These are phyloP conservation scores for Euptelea pleiosperma DNA, from an alignment of 164 flowering plant species.

Conservation along the genomic window DNA sequence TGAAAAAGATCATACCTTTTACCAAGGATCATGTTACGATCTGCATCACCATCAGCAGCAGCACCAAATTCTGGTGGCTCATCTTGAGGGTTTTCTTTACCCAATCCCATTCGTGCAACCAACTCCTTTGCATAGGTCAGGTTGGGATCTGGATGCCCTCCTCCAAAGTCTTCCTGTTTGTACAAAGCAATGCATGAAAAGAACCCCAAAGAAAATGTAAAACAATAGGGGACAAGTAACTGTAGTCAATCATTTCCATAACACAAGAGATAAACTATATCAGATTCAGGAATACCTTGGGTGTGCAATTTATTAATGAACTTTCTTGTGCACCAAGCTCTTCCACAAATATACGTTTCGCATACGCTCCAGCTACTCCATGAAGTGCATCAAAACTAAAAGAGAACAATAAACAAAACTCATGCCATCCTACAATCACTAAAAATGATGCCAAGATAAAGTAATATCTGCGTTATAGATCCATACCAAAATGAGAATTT, in stretches of 20 bases:
- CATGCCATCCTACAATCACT: background rate
- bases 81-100: slow-evolving; percentile 42
- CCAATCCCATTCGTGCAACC: slow-evolving; percentile 91
- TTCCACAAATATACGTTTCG: slow-evolving; percentile 87
- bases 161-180: slow-evolving; percentile 95
- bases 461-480: background rate
- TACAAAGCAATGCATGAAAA: slow-evolving; percentile 10
- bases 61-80: slow-evolving; percentile 99
- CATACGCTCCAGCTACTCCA: slow-evolving; percentile 98
- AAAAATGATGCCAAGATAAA: background rate
- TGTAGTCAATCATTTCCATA: background rate
- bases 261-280: background rate
- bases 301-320: slow-evolving; percentile 78
- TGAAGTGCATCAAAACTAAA: slow-evolving; percentile 89
- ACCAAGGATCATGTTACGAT: slow-evolving; percentile 97
- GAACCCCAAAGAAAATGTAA: background rate
- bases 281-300: slow-evolving; percentile 53
- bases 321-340: slow-evolving; percentile 91
- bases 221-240: no score
- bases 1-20: slow-evolving; percentile 55
- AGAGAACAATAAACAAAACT: background rate
- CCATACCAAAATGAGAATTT: slow-evolving; percentile 89
- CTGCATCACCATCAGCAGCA: slow-evolving; percentile 99
- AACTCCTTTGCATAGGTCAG: slow-evolving; percentile 97
- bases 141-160: slow-evolving; percentile 99